phyloP scores from a whole-genome alignment of 768 basidiomycete genomes.

The Wakefieldia striispora region DNA sequence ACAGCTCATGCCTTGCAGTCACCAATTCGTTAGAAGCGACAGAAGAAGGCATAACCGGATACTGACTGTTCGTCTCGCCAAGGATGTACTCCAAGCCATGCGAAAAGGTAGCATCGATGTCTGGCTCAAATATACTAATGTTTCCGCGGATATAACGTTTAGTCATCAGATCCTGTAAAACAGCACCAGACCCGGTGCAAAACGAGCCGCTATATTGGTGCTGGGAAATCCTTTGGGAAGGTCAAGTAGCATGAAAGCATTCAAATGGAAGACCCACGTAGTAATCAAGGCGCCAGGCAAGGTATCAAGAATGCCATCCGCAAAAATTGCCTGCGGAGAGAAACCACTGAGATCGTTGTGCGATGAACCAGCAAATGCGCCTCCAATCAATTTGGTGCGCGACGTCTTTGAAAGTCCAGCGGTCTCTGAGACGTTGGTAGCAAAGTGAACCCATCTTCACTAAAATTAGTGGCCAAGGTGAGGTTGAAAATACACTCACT shows the following conservation, averaged over 20 bases:
- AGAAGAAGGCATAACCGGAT: conserved; percentile 25
- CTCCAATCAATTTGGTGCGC: conserved; percentile 46
- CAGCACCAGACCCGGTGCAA: conserved; percentile 50
- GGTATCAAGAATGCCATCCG: conserved; percentile 47
- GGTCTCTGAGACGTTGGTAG: conserved; percentile 44
- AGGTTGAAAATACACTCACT: conserved; percentile 37
- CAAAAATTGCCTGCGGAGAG: conserved; percentile 60
- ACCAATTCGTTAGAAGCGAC: conserved; percentile 1
- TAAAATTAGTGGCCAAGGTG: not conserved
- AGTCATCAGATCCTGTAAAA: conserved; percentile 65
- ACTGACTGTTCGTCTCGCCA: conserved; percentile 60
- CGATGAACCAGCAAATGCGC: conserved; percentile 49
- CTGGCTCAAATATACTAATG: conserved; percentile 47
- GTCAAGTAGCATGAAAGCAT: not conserved
- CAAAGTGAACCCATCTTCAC: conserved; percentile 54
- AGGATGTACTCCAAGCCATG: conserved; percentile 55
- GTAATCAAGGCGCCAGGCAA: conserved; percentile 49
- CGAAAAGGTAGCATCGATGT: conserved; percentile 49
- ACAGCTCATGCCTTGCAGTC: conserved; percentile 31
- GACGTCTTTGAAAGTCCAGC: conserved; percentile 38
- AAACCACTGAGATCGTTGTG: conserved; percentile 44
- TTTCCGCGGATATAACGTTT: conserved; percentile 59
- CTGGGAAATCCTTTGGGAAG: conserved; percentile 36
- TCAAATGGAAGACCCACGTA: conserved; percentile 38
- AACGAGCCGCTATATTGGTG: conserved; percentile 57